phyloP scores from a whole-genome alignment of 139 green algal genomes.

The Volvox reticuliferus region DNA sequence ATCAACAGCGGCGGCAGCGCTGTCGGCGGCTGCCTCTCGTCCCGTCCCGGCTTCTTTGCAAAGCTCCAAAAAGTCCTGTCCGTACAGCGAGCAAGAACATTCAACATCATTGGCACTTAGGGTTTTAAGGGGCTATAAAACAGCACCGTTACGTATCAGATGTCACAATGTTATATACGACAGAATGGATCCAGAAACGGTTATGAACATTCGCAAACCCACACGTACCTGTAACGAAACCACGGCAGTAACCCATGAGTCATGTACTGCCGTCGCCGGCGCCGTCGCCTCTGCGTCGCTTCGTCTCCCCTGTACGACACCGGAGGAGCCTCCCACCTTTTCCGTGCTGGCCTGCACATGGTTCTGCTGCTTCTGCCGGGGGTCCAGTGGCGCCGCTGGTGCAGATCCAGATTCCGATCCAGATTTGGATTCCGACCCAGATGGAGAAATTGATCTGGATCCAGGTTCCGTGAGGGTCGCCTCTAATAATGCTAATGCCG shows the following conservation, averaged over 20 bases:
- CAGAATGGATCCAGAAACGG: too few species aligned
- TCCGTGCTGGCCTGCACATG: neutral
- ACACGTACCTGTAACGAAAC: neutral
- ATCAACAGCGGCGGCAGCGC: neutral
- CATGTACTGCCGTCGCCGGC: neutral
- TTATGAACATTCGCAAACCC: too few species aligned
- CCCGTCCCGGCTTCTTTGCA: neutral
- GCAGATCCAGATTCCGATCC: constrained; percentile 1
- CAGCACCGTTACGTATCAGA: too few species aligned
- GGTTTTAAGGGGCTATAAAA: too few species aligned
- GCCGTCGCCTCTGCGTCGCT: neutral
- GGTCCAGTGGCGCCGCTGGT: neutral
- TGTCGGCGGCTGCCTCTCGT: neutral
- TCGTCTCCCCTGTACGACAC: neutral
- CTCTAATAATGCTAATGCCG: neutral
- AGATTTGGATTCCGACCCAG: neutral
- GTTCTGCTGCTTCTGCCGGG: too few species aligned
- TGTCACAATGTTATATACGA: too few species aligned
- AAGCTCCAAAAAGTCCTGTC: neutral
- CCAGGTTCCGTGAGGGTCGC: neutral
- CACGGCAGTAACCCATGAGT: neutral
- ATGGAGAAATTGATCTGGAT: neutral
- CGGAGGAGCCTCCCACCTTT: neutral
- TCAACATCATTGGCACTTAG: too few species aligned
- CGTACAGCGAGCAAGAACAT: too few species aligned